Conservation (phyloP, 2,329 filamentous ascomycete species). For the Aspergillus amoenus region DNA sequence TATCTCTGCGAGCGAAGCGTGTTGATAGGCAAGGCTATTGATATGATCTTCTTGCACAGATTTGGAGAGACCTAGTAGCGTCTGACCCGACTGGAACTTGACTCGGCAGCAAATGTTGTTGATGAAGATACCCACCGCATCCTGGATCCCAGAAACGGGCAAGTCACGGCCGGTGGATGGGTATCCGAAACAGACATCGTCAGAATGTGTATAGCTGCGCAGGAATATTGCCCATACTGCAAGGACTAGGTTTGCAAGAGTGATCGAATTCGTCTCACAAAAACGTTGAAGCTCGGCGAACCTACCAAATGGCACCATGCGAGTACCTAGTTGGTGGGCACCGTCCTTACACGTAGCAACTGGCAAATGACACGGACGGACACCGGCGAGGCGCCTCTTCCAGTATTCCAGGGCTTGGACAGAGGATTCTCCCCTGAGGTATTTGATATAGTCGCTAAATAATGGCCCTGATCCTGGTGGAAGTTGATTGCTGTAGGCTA, state of each 20-base stretch:
- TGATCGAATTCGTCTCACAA: slow-evolving; percentile 32
- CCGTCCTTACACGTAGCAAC: background rate
- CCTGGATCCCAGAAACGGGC: slow-evolving; percentile 46
- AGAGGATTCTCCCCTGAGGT: slow-evolving; percentile 29
- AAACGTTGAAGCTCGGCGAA: slow-evolving; percentile 32
- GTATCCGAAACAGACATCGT: slow-evolving; percentile 45
- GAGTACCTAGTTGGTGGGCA: slow-evolving; percentile 9
- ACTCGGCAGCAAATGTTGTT: slow-evolving; percentile 57
- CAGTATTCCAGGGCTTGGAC: slow-evolving; percentile 32
- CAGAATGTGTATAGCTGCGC: slow-evolving; percentile 29
- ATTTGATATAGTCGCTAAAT: slow-evolving; percentile 41
- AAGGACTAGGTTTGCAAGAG: slow-evolving; percentile 38
- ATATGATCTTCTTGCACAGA: slow-evolving; percentile 49
- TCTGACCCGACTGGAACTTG: slow-evolving; percentile 33
- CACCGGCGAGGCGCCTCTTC: slow-evolving; percentile 34
- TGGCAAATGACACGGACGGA: slow-evolving; percentile 33
- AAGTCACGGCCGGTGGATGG: slow-evolving; percentile 45
- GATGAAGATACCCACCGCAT: slow-evolving; percentile 52
- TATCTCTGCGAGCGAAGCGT: slow-evolving; percentile 50
- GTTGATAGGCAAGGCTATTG: slow-evolving; percentile 49
- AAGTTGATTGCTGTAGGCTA: slow-evolving; percentile 33
- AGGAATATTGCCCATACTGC: slow-evolving; percentile 42
- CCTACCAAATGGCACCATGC: slow-evolving; percentile 16
- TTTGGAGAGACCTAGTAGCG: slow-evolving; percentile 42
- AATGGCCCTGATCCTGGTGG: slow-evolving; percentile 27